These are phyloP conservation scores for Amylocystis lapponica DNA, from an alignment of 768 basidiomycete genomes.

Conservation along the genomic window DNA sequence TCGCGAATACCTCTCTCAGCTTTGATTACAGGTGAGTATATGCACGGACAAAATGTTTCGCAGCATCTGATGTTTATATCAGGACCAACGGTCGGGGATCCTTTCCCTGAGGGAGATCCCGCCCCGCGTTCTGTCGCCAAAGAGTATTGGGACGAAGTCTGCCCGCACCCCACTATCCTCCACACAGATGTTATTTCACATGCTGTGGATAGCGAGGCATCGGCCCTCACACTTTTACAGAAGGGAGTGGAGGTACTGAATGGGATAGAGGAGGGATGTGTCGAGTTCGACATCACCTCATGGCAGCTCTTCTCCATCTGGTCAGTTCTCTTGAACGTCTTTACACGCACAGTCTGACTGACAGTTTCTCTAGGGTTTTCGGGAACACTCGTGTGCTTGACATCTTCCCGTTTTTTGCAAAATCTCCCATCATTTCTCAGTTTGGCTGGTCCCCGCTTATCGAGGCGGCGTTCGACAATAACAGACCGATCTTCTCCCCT, in stretches of 20 bases:
- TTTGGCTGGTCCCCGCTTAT: conserved; percentile 54
- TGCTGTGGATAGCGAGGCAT: conserved; percentile 25
- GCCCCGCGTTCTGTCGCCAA: conserved; percentile 31
- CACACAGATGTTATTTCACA: conserved; percentile 17
- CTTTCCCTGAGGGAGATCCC: conserved; percentile 29
- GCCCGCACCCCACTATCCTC: conserved; percentile 32
- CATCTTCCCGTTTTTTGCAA: conserved; percentile 36
- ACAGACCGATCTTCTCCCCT: conserved; percentile 14
- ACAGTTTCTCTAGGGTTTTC: conserved; percentile 11
- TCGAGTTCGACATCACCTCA: conserved; percentile 10
- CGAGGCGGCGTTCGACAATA: conserved; percentile 28
- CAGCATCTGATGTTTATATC: too few species aligned
- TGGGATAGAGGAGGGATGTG: conserved; percentile 31
- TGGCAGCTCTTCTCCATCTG: conserved; percentile 13
- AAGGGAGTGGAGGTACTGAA: conserved; percentile 34
- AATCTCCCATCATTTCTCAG: conserved; percentile 43
- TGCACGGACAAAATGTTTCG: too few species aligned
- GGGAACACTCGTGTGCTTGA: conserved; percentile 15
- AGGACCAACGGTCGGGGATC: conserved; percentile 39
- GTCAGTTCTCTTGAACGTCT: background rate
- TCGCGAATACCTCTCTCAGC: conserved; percentile 48
- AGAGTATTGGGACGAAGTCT: conserved; percentile 35
- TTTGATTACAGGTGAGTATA: conserved; percentile 46
- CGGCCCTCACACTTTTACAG: conserved; percentile 29
- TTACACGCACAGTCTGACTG: background rate